Conservation (phyloP, 2,329 filamentous ascomycete species). For the Diaporthe australafricana region DNA sequence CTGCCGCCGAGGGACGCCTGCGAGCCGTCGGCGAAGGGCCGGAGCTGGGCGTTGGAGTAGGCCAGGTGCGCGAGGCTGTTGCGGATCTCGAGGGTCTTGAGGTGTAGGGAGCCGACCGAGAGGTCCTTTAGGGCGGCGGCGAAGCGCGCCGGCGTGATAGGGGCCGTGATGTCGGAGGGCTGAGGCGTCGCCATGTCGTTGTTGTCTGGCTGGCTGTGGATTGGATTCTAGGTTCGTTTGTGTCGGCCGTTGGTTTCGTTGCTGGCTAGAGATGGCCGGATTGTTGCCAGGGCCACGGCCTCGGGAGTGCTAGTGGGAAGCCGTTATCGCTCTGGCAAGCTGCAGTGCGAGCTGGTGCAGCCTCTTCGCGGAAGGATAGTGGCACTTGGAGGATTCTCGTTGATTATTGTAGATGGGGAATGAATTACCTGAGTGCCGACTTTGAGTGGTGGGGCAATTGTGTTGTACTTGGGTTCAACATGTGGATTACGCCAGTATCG, state of each 20-base stretch:
- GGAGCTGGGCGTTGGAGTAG: constrained; percentile 79
- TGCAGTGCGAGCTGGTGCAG: too few species aligned
- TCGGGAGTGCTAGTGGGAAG: too few species aligned
- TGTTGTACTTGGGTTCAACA: too few species aligned
- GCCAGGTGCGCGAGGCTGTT: constrained; percentile 81
- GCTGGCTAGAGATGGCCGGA: too few species aligned
- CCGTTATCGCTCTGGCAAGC: neutral
- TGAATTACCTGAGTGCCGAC: neutral
- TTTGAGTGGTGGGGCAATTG: constrained; percentile 10
- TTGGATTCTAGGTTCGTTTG: constrained; percentile 10
- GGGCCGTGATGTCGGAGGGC: constrained; percentile 51
- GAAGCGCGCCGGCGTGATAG: constrained; percentile 73
- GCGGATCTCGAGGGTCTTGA: constrained; percentile 80
- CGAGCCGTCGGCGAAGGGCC: constrained; percentile 71
- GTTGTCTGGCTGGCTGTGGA: neutral
- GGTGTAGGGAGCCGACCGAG: constrained; percentile 73
- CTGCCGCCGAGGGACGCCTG: constrained; percentile 47
- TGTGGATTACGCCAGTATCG: neutral
- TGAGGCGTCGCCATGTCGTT: constrained; percentile 68
- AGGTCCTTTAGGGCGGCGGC: constrained; percentile 76
- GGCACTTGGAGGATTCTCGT: neutral
- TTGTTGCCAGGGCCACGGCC: too few species aligned
- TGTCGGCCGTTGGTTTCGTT: neutral
- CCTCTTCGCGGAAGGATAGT: neutral
- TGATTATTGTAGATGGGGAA: neutral